Evolutionary conservation across 2,329 filamentous ascomycete genomes (phyloP).

Genomic region (Mariannaea elegans): DNA sequence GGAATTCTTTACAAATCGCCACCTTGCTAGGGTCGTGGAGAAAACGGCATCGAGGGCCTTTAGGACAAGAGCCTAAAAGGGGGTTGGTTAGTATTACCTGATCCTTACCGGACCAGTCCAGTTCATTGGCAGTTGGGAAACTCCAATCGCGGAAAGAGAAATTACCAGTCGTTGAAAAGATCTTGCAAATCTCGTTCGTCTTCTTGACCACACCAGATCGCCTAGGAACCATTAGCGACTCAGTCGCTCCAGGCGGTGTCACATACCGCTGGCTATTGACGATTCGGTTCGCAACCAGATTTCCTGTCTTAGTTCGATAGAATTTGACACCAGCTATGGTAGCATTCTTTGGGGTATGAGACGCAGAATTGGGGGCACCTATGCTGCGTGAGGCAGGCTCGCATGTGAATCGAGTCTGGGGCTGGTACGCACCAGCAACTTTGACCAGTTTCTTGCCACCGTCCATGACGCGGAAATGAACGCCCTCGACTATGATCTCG

Average conservation of each 20-base stretch:
- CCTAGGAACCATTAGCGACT: conserved; percentile 54
- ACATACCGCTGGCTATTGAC: conserved; percentile 81
- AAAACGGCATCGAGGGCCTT: conserved; percentile 82
- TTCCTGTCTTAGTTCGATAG: conserved; percentile 86
- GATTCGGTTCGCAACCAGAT: conserved; percentile 80
- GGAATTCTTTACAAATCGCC: conserved; percentile 87
- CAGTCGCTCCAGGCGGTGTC: conserved; percentile 25
- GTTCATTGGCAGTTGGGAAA: conserved; percentile 31
- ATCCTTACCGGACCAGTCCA: conserved; percentile 49
- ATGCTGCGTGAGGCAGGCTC: conserved; percentile 41
- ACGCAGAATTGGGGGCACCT: conserved; percentile 69
- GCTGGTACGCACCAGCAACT: conserved; percentile 65
- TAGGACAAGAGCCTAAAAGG: conserved; percentile 79
- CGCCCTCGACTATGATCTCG: conserved; percentile 74
- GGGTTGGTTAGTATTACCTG: conserved; percentile 54
- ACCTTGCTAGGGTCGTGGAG: conserved; percentile 87
- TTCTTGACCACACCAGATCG: conserved; percentile 69
- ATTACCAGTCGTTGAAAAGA: conserved; percentile 75
- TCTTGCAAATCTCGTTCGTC: conserved; percentile 77
- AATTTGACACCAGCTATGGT: conserved; percentile 82
- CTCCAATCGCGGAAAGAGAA: conserved; percentile 51
- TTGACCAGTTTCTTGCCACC: conserved; percentile 86
- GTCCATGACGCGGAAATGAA: conserved; percentile 76
- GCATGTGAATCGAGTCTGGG: background rate
- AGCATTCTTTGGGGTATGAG: conserved; percentile 77